Evolutionary conservation across 768 basidiomycete genomes (phyloP).

Genomic region (Dendrothele bispora): DNA sequence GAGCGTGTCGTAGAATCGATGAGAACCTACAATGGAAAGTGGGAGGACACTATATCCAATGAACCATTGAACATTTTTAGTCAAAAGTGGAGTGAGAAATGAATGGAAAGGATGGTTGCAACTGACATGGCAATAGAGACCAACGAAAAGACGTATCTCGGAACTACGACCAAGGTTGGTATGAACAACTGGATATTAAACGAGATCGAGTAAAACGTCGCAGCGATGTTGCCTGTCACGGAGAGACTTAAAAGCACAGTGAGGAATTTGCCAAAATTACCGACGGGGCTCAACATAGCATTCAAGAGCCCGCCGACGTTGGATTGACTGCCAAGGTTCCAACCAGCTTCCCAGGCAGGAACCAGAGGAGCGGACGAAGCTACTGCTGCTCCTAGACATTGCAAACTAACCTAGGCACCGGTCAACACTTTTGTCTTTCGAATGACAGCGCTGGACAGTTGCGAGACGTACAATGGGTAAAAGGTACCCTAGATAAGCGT

Average conservation of each 20-base stretch:
- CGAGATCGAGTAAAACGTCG: constrained; percentile 79
- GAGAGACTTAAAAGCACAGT: constrained; percentile 80
- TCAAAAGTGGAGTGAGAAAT: not conserved
- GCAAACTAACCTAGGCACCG: constrained; percentile 37
- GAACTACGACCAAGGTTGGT: constrained; percentile 57
- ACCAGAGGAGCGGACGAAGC: constrained; percentile 54
- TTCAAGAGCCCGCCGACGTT: constrained; percentile 72
- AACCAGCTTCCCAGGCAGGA: constrained; percentile 61
- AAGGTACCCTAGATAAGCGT: constrained; percentile 69
- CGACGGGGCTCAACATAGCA: constrained; percentile 69
- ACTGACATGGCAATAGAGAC: constrained; percentile 69
- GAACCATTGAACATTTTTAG: no score
- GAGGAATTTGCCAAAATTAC: constrained; percentile 76
- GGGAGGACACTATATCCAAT: constrained; percentile 67
- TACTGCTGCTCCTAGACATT: constrained; percentile 63
- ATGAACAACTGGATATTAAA: constrained; percentile 72
- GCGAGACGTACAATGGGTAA: constrained; percentile 47
- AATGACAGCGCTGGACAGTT: not conserved
- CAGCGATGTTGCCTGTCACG: constrained; percentile 79
- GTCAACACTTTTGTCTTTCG: not conserved
- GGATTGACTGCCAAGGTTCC: constrained; percentile 44
- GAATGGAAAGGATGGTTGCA: no score
- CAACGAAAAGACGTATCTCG: constrained; percentile 77
- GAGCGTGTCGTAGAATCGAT: constrained; percentile 68
- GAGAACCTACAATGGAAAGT: constrained; percentile 71